Percentiles rank a stretch among this genome's conserved stretches.
Conservation (phyloP, 1,284 basidiomycete species). For the Marasmius fiardii region DNA sequence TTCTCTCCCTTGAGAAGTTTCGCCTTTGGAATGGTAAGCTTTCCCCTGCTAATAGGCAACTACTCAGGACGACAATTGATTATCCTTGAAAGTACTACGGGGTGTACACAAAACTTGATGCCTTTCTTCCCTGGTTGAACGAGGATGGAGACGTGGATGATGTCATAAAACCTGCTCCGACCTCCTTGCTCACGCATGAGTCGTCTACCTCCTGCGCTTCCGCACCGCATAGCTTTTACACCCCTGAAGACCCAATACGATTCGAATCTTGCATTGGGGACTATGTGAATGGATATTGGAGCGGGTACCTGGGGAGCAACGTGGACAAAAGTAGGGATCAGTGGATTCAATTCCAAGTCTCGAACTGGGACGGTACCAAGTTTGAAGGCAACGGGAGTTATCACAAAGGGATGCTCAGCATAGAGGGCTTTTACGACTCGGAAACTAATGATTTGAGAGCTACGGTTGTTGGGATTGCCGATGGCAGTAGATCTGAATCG, state of each 20-base stretch:
- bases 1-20: neutral
- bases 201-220: neutral
- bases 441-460: neutral
- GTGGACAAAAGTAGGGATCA: no score
- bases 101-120: neutral
- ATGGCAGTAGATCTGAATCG: neutral
- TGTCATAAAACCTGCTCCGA: neutral
- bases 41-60: neutral
- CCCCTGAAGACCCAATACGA: neutral
- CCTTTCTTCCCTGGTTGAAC: neutral
- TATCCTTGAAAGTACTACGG: neutral
- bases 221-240: neutral
- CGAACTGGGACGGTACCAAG: neutral
- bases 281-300: neutral
- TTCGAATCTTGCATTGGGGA: neutral
- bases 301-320: neutral
- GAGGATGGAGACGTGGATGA: neutral
- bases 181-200: neutral
- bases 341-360: neutral
- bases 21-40: slow-evolving; percentile 12
- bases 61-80: no score
- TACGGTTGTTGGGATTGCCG: neutral
- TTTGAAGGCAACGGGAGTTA: neutral
- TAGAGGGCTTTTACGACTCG: neutral
- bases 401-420: neutral